phyloP scores from a whole-genome alignment of 805 yeast genomes.

The Cyberlindnera samutprakarnensis region DNA sequence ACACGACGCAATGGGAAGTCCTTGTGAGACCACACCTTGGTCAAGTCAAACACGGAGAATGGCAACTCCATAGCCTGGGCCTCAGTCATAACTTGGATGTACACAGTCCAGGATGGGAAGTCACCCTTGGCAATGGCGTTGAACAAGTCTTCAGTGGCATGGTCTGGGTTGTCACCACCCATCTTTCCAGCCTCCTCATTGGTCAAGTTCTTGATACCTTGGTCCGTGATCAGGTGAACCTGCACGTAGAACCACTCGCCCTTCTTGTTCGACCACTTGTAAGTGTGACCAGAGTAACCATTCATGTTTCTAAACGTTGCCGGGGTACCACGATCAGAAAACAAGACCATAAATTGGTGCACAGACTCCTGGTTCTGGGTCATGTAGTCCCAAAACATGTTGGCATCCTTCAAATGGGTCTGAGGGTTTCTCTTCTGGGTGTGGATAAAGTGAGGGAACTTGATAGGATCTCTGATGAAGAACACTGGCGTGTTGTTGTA shows the following conservation, averaged over 20 bases:
- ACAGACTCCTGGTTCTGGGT: constrained; percentile 62
- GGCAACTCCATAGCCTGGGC: constrained; percentile 69
- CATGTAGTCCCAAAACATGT: constrained; percentile 77
- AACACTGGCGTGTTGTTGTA: constrained; percentile 83
- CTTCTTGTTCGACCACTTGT: constrained; percentile 68
- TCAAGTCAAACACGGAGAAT: constrained; percentile 82
- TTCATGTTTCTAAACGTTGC: constrained; percentile 69
- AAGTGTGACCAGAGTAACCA: constrained; percentile 81
- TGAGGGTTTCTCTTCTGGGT: constrained; percentile 84
- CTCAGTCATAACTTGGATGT: constrained; percentile 80
- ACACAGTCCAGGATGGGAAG: constrained; percentile 77
- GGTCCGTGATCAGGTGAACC: constrained; percentile 65
- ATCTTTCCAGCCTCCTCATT: constrained; percentile 58
- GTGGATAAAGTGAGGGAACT: constrained; percentile 84
- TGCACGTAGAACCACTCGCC: constrained; percentile 78
- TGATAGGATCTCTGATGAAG: constrained; percentile 77
- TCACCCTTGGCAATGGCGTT: constrained; percentile 73
- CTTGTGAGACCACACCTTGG: constrained; percentile 88
- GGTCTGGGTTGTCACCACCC: constrained; percentile 77
- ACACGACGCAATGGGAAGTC: constrained; percentile 82
- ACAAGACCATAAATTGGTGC: constrained; percentile 68
- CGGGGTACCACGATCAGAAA: constrained; percentile 81
- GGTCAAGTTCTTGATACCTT: constrained; percentile 41
- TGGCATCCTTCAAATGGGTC: constrained; percentile 69
- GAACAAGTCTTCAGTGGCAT: constrained; percentile 73